Evolutionary conservation across 2,329 filamentous ascomycete genomes (phyloP).

Genomic region (Colletotrichum incanum): DNA sequence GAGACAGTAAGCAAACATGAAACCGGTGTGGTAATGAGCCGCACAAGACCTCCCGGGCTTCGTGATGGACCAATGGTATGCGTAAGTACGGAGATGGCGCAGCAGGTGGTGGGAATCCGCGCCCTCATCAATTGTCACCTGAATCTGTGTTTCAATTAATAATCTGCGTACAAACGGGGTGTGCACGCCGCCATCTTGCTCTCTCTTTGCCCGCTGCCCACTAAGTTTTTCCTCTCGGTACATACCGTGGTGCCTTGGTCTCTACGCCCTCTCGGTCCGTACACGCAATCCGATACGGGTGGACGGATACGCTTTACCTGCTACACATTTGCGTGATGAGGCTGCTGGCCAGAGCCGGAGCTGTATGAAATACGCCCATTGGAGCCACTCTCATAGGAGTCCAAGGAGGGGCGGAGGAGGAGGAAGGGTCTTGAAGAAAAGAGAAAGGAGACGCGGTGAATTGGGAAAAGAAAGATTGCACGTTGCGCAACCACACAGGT

Average conservation of each 20-base stretch:
- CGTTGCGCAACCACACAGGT: not conserved
- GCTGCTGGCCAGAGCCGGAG: slow-evolving; percentile 1
- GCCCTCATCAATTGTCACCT: not conserved
- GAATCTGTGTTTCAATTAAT: not conserved
- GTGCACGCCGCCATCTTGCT: not conserved
- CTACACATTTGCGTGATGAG: not conserved
- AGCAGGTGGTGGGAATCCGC: not conserved
- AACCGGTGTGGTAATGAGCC: slow-evolving; percentile 1
- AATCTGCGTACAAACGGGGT: not conserved
- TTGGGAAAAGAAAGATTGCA: not conserved
- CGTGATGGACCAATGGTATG: not conserved
- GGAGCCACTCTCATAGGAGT: not conserved
- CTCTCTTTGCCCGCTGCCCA: not conserved
- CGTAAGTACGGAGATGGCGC: not conserved
- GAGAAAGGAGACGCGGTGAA: not conserved
- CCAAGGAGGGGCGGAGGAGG: not conserved
- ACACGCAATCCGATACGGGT: slow-evolving; percentile 1
- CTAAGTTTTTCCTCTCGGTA: not conserved
- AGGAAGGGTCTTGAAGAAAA: not conserved
- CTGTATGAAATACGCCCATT: not conserved
- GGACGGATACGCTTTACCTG: not conserved
- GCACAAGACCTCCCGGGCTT: not conserved
- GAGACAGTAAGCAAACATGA: not conserved
- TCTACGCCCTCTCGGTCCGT: not conserved
- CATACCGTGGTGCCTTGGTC: not conserved